Conservation (phyloP, 2,329 filamentous ascomycete species). For the Raffaelea deltoideospora region DNA sequence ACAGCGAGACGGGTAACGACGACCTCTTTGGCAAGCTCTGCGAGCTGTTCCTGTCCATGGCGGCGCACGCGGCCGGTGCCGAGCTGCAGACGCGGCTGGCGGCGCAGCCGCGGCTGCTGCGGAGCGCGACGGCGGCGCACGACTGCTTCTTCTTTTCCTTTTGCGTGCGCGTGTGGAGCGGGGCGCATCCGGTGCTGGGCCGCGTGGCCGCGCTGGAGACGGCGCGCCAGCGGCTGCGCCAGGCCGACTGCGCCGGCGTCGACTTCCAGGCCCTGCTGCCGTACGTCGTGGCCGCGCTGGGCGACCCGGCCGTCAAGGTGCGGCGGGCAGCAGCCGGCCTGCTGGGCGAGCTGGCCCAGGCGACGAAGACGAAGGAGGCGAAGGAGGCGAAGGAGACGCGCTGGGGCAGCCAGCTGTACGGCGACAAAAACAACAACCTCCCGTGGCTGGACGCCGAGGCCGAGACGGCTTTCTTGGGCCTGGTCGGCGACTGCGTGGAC, state of each 20-base stretch:
- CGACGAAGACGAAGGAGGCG: slow-evolving; percentile 3
- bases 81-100: slow-evolving; percentile 35
- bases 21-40: slow-evolving; percentile 37
- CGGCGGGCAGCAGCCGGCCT: slow-evolving; percentile 61
- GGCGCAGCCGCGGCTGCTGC: slow-evolving; percentile 36
- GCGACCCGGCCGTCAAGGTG: slow-evolving; percentile 61
- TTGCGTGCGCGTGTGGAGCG: slow-evolving; percentile 60
- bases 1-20: slow-evolving; percentile 6
- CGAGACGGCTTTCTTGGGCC: slow-evolving; percentile 43
- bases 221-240: slow-evolving; percentile 41
- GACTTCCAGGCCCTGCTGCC: slow-evolving; percentile 75
- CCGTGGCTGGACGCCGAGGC: slow-evolving; percentile 45
- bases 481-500: slow-evolving; percentile 46
- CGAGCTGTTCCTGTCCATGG: slow-evolving; percentile 43
- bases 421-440: slow-evolving; percentile 30
- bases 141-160: slow-evolving; percentile 60
- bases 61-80: slow-evolving; percentile 31
- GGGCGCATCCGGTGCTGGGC: slow-evolving; percentile 52
- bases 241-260: slow-evolving; percentile 28
- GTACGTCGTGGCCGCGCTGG: slow-evolving; percentile 60
- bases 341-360: slow-evolving; percentile 39
- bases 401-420: slow-evolving; percentile 51
- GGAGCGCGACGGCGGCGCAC: slow-evolving; percentile 36
- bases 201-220: slow-evolving; percentile 55
- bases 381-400: slow-evolving; percentile 16